phyloP scores from a whole-genome alignment of 345 rosid species.

The Triadica sebifera region DNA sequence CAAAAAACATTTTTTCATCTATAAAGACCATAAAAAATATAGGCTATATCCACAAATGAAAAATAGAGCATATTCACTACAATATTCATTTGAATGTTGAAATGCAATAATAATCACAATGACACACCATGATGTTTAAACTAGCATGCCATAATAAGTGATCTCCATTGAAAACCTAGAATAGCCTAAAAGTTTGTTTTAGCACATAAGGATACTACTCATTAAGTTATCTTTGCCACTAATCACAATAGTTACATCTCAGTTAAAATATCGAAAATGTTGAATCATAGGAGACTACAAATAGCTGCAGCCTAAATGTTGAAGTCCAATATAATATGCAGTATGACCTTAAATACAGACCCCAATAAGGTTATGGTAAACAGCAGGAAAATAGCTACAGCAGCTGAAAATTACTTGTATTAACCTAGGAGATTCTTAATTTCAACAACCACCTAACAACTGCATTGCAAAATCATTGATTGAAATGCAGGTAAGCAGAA shows the following conservation, averaged over 20 bases:
- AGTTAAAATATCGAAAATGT: not conserved
- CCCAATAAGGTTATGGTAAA: not conserved
- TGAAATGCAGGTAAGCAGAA: not conserved
- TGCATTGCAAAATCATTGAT: not conserved
- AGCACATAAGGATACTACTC: constrained; percentile 2
- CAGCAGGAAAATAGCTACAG: not conserved
- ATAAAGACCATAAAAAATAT: too few relatives aligned
- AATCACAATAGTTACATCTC: not conserved
- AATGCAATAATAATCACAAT: too few relatives aligned
- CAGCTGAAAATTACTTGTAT: not conserved
- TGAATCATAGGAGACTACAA: not conserved
- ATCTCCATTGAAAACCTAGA: too few relatives aligned
- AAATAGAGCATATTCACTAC: too few relatives aligned
- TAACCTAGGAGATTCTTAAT: not conserved
- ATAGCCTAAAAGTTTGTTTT: too few relatives aligned
- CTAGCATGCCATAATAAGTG: too few relatives aligned
- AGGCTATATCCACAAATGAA: too few relatives aligned
- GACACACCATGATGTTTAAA: too few relatives aligned
- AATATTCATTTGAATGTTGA: too few relatives aligned
- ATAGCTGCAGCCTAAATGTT: not conserved
- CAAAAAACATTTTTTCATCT: too few relatives aligned
- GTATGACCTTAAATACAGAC: not conserved
- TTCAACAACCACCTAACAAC: not conserved
- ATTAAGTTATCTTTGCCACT: not conserved
- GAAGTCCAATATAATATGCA: not conserved